Evolutionary conservation across 352 stramenopile species (phyloP), one percentile per base, ranked within the genome.

Genomic region (Globisporangium viniferum): DNA sequence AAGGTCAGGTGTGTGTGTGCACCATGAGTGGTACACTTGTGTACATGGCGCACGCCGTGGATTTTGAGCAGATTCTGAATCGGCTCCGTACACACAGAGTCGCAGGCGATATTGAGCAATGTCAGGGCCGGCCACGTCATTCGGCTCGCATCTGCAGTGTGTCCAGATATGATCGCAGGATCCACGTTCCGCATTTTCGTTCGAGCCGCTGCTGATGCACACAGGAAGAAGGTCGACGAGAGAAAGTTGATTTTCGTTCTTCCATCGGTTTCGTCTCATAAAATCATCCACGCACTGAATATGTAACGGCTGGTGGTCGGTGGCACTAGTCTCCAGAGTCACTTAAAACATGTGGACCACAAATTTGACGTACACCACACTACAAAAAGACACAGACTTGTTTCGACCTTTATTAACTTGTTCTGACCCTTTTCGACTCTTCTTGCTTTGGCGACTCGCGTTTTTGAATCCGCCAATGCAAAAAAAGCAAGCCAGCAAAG

Each of bases 261-360:
- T 27, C 27, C 29, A 35, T 59, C 31, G 7, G 55, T 44, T 60
- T 60, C 55, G 55, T 60, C 55, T 27, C 55, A 60, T 22, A 60
- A 51, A n/a, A 24, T n/a, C 41, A 48, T 6, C 20, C 20, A 2
- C 0, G n/a, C 39, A 20, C 55, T 60, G 55, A 60, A 46, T 36
- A 60, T 24, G 55, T 29, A 60, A 60, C 55, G 31, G 55, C 31
- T 44, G 31, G 31, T 20, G 31, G 31, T 60, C 55, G 55, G 55
- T 60, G 55, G 55, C 55, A 60, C 29, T 5, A 60, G 55, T 51
- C 44, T 51, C 9, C 8, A 18, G 0, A 29, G 5, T 33, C 31
- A 24, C 24, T 24, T 33, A 33, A 33, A 33, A 5, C 31, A 33
- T 33, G 31, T 33, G 31, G 31, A 33, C 31, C 8, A 18, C 1